Evolutionary conservation across 179 eudicot genomes (phyloP), one percentile per base, ranked within the genome.

Genomic region (Carnegiea gigantea): DNA sequence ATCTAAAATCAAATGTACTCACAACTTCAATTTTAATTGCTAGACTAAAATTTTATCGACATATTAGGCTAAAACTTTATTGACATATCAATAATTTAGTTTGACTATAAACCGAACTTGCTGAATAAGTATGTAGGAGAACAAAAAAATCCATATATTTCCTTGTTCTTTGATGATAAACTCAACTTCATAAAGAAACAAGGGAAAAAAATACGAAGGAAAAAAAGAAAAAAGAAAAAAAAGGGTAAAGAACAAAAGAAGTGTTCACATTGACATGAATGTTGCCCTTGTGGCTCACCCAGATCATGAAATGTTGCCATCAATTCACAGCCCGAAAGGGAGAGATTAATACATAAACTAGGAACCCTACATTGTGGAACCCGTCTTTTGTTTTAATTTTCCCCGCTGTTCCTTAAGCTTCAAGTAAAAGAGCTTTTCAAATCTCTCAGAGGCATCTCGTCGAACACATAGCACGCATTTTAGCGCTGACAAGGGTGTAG

Each of bases 391-490:
- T 44, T 40, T 62, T 2, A 62, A 65, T 23, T 64, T 67, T 13
- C 10, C 48, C 82, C 75, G 17, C 33, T 40, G 74, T 79, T 59
- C 75, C 80, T 85, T 85, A 73, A 70, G 11, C 67, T 15, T 57
- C 57, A 82, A 85, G 84, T 77, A 75, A 78, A 75, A 77, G 48
- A 20, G 18, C 53, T 26, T 53, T 85, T 48, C 23, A 74, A 54
- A 23, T 76, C 23, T 85, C 81, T 79, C 70, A n/a, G 43, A 62
- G 77, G 76, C 87, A 82, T 85, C 83, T 85, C 85, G 76, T 85
- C 88, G 85, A 85, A 85, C 85, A 85, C 8, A 9, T 38, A 36
- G 83, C 73, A 85, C 73, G 87, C 88, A 83, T 83, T 79, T 77
- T 51, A 68, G 26, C 76, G 57, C 73, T n/a, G 3, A 21, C 59